Percentiles rank a stretch among this genome's conserved stretches.
Conservation (phyloP, 176 grass and related monocot genomes). For the Lolium multiflorum region DNA sequence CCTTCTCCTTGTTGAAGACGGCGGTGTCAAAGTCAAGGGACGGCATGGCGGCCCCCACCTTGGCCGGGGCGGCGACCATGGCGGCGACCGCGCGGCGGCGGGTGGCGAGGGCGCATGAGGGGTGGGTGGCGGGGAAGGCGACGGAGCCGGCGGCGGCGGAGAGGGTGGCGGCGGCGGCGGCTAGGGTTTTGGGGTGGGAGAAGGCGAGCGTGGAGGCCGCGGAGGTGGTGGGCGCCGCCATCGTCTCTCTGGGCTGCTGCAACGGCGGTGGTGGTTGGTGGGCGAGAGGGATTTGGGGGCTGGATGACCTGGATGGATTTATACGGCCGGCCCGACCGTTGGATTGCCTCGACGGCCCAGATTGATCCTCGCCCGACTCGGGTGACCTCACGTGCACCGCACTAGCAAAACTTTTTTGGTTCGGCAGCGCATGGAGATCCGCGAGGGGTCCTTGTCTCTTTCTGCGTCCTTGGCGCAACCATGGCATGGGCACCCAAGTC, state of each 20-base stretch:
- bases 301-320: not conserved
- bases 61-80: conserved; percentile 54
- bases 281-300: not conserved
- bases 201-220: conserved; percentile 47
- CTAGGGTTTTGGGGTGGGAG: conserved; percentile 63
- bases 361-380: not conserved
- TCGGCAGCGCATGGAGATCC: no score
- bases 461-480: no score
- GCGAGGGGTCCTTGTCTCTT: no score
- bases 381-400: not conserved
- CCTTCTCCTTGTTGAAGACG: conserved; percentile 93
- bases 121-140: conserved; percentile 26
- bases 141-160: not conserved
- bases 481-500: no score
- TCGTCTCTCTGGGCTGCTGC: conserved; percentile 35
- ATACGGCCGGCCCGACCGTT: conserved; percentile 17
- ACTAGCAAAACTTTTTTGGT: not conserved
- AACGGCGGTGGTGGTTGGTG: not conserved
- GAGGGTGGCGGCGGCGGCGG: not conserved
- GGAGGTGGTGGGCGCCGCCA: conserved; percentile 62
- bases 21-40: conserved; percentile 81
- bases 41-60: conserved; percentile 48
- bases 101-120: conserved; percentile 6
- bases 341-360: not conserved
- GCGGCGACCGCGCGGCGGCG: conserved; percentile 47